Evolutionary conservation across 352 stramenopile species (phyloP), one percentile per base, ranked within the genome.

Genomic region (Phytophthora tentaculata): DNA sequence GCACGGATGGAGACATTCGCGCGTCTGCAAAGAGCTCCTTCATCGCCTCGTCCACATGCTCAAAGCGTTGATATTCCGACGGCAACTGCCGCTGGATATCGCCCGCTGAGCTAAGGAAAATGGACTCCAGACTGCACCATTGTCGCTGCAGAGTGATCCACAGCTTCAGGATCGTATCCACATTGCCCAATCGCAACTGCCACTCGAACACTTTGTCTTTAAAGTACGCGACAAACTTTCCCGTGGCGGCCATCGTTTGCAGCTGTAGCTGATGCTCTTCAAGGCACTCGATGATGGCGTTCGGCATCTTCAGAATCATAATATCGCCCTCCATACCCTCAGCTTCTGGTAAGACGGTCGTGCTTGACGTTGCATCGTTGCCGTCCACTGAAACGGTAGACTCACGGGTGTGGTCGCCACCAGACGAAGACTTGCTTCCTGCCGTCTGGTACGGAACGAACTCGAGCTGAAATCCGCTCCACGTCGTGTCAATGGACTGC

Each of bases 221-320:
- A 63, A 99, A 98, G 56, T 98, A 98, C 17, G 95, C 89, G 45
- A 98, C 96, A 63, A 98, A 98, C 64, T 98, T 98, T 22, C 94
- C 95, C 73, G 97, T 97, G n/a, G 90, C 90, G n/a, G 93, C 94
- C 86, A 98, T 99, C 9, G 90, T 97, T 69, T 99, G 96, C 2
- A 99, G 74, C 57, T 98, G 90, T 49, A 99, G 86, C 66, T 98
- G 95, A 59, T 99, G 94, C 43, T 97, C 90, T 79, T 99, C 96
- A 8, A 99, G 91, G 19, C 79, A 93, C 67, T 99, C 96, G 32
- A 98, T 86, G 49, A 98, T 87, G 28, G 92, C 81, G 59, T 98
- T 96, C 2, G 89, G 95, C 37, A 93, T 90, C 69, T 96, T 96
- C 16, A 98, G 77, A 37, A 98, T 85, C 50, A 88, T 79, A 54